A percentile compares a stretch with the other conserved stretches of the same genome.
These are phyloP conservation scores for Trypanosoma theileri DNA, from an alignment of 208 protist genomes.

Conservation along the genomic window DNA sequence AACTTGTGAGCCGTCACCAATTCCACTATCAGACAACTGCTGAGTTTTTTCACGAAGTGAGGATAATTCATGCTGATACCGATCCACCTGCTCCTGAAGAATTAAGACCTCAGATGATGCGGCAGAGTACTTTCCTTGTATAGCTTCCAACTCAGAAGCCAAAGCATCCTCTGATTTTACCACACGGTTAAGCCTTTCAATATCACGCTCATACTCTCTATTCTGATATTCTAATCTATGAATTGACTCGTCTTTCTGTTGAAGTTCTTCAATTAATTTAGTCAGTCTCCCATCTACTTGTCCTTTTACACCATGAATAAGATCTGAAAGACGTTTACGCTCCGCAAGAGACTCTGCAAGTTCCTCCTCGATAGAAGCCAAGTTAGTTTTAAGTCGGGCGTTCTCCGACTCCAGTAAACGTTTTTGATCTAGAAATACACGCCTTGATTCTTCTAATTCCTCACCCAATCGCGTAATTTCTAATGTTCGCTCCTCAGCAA, in stretches of 20 bases:
- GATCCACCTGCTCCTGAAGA: constrained; percentile 9
- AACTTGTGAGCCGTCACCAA: not conserved
- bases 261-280: constrained; percentile 10
- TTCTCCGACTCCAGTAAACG: constrained; percentile 8
- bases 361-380: constrained; percentile 1
- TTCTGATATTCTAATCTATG: constrained; percentile 18
- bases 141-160: constrained; percentile 4
- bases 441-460: constrained; percentile 11
- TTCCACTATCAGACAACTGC: not conserved
- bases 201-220: constrained; percentile 15
- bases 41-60: not conserved
- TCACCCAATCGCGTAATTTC: constrained; percentile 6
- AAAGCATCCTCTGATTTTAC: constrained; percentile 6
- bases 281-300: constrained; percentile 18
- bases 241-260: constrained; percentile 17
- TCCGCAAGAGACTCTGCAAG: constrained; percentile 11
- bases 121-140: constrained; percentile 4
- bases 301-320: constrained; percentile 9
- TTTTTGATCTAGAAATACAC: constrained; percentile 6
- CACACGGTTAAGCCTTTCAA: constrained; percentile 4
- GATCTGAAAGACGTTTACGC: constrained; percentile 19
- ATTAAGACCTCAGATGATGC: not conserved
- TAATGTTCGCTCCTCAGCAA: not conserved
- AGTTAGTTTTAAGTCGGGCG: not conserved
- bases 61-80: constrained; percentile 6